These are phyloP conservation scores for Phascolomyces articulosus DNA, from an alignment of 371 early-diverging fungal species.

Conservation along the genomic window DNA sequence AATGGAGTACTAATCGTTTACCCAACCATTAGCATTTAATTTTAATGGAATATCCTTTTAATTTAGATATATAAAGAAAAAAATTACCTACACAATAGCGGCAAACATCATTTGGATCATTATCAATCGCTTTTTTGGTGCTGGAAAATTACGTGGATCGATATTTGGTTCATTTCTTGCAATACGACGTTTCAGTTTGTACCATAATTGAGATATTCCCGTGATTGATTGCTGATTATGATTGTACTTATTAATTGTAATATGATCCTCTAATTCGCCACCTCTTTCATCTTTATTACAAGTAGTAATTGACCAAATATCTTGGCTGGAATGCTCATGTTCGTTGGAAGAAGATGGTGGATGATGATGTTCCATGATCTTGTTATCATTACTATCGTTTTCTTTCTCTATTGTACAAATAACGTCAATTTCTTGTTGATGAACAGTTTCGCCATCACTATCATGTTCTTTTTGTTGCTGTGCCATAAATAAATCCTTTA, in stretches of 20 bases:
- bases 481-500: not conserved
- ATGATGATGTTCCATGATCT: not conserved
- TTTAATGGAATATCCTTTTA: not conserved
- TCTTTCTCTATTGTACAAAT: not conserved
- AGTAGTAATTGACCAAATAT: not conserved
- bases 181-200: not conserved
- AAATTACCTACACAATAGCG: not conserved
- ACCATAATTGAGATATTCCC: not conserved
- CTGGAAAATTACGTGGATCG: not conserved
- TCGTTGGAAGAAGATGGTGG: not conserved
- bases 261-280: not conserved
- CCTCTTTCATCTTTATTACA: not conserved
- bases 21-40: not conserved
- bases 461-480: not conserved
- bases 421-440: not conserved
- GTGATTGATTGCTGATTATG: not conserved
- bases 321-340: not conserved
- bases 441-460: not conserved
- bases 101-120: conserved; percentile 7
- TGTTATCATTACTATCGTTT: not conserved
- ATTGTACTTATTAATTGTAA: not conserved
- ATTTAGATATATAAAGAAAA: too few species aligned
- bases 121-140: not conserved
- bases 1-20: not conserved
- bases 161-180: not conserved